Evolutionary conservation across 805 yeast species (phyloP), one percentile per base, ranked within the genome.

Genomic region (Teunomyces barrocoloradensis): DNA sequence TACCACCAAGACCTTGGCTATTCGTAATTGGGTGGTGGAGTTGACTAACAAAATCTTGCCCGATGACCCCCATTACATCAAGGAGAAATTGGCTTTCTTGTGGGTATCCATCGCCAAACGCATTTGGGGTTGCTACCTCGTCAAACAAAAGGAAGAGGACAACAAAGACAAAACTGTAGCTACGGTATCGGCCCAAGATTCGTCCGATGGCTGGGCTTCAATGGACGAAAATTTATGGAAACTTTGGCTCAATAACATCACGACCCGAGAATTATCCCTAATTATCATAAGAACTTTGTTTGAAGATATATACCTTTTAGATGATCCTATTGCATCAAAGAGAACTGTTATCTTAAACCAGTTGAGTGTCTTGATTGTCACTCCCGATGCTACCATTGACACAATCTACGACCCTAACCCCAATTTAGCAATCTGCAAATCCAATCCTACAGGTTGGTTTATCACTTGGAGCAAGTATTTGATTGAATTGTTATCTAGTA

Each of bases 31-130:
- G 97, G 78, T 91, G 33, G 77, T 89, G 36, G 95, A 91, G 56
- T 77, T 94, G 39, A 81, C 90, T 23, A 73, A 73, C 29, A 78
- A 80, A 42, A 79, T 85, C 0, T 60, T 74, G 5, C 68, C 69
- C n/a, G 64, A 68, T 20, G 97, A 92, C 63, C 96, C 98, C 5
- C 92, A 89, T 64, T 95, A 85, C 58, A 75, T 94, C 47, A 88
- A 85, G 59, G 98, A 91, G 61, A 94, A 94, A 65, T 61, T 91
- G 35, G 96, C 97, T 11, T 85, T 81, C 53, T 68, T 94, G 21
- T 91, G 98, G 97, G 96, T 88, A 0, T 85, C 87, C 36, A 73
- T 94, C 6, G 96, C 96, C 9, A 94, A 94, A 60, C 77, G 96
- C 48, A 77, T 83, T 27, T 94, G 99, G 99, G 97, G 97, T 13